A percentile compares a stretch with the other conserved stretches of the same genome.
Conservation (phyloP, 148 eudicot genomes). For the Simmondsia chinensis region DNA sequence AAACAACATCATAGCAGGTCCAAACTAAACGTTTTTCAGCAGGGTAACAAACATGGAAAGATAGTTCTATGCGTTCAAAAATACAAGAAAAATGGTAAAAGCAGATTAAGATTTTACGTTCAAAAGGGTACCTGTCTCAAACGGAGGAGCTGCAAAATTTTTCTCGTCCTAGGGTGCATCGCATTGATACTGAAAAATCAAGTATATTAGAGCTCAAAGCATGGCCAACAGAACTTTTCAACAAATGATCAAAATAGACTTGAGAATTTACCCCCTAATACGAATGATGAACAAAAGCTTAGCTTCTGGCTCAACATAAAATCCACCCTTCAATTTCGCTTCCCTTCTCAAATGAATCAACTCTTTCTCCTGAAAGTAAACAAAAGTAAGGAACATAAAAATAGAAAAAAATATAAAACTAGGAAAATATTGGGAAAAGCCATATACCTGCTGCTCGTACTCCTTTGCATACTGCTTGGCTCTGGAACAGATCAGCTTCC, state of each 20-base stretch:
- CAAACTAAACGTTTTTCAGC: too few species aligned
- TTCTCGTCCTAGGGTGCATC: slow-evolving; percentile 65
- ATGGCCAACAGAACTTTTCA: too few species aligned
- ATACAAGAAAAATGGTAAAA: too few species aligned
- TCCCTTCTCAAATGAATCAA: slow-evolving; percentile 57
- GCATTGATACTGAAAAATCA: slow-evolving; percentile 85
- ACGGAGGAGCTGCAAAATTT: slow-evolving; percentile 70
- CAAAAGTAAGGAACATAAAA: not conserved
- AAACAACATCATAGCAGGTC: too few species aligned
- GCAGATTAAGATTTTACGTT: too few species aligned
- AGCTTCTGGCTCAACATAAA: slow-evolving; percentile 82
- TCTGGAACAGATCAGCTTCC: slow-evolving; percentile 34
- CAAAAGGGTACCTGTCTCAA: slow-evolving; percentile 48
- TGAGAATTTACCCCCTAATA: slow-evolving; percentile 56
- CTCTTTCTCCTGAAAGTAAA: slow-evolving; percentile 35
- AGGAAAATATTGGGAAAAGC: not conserved
- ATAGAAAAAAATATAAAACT: not conserved
- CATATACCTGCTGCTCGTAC: slow-evolving; percentile 29
- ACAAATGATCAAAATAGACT: not conserved
- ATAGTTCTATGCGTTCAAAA: too few species aligned
- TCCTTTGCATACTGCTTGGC: slow-evolving; percentile 33
- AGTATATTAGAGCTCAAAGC: too few species aligned
- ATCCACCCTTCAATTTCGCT: slow-evolving; percentile 72
- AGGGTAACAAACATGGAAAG: too few species aligned
- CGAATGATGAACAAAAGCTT: slow-evolving; percentile 67